phyloP scores from a whole-genome alignment of 2,329 filamentous ascomycete species.

The Exophiala dermatitidis region DNA sequence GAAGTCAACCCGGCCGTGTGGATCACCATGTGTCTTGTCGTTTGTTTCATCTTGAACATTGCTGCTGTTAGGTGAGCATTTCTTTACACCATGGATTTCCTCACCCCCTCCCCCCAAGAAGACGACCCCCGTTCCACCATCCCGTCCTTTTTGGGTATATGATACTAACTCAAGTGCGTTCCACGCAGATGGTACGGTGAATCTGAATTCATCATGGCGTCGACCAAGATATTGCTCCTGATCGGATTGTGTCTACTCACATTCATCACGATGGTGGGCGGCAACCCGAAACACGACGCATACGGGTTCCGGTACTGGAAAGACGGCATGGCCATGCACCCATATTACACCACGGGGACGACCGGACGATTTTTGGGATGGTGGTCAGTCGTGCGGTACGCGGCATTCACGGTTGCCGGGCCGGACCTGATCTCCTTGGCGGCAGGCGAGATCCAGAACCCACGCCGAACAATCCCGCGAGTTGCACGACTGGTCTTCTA shows the following conservation, averaged over 20 bases:
- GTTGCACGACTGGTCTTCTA: constrained; percentile 71
- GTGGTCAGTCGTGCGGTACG: constrained; percentile 61
- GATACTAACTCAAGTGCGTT: background rate
- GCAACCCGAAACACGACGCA: constrained; percentile 61
- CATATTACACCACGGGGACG: constrained; percentile 55
- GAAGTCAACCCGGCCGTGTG: constrained; percentile 38
- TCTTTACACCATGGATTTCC: background rate
- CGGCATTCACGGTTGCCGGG: constrained; percentile 57
- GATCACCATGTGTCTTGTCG: constrained; percentile 38
- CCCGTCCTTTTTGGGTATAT: too few relatives aligned
- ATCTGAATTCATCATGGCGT: constrained; percentile 63
- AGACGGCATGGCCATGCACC: constrained; percentile 58
- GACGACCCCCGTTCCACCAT: background rate
- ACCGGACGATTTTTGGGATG: constrained; percentile 67
- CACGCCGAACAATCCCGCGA: constrained; percentile 60
- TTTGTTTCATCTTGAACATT: constrained; percentile 54
- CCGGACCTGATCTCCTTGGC: constrained; percentile 55
- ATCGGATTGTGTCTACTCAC: constrained; percentile 65
- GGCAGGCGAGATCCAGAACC: constrained; percentile 63
- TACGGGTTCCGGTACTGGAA: constrained; percentile 64
- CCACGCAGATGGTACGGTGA: constrained; percentile 56
- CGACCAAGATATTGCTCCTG: constrained; percentile 63
- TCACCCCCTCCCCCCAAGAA: too few relatives aligned
- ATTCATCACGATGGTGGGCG: constrained; percentile 73
- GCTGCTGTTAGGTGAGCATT: constrained; percentile 53